These are phyloP conservation scores for Trichoderma aggressivum DNA, from an alignment of 2,329 filamentous ascomycete species.

Conservation along the genomic window DNA sequence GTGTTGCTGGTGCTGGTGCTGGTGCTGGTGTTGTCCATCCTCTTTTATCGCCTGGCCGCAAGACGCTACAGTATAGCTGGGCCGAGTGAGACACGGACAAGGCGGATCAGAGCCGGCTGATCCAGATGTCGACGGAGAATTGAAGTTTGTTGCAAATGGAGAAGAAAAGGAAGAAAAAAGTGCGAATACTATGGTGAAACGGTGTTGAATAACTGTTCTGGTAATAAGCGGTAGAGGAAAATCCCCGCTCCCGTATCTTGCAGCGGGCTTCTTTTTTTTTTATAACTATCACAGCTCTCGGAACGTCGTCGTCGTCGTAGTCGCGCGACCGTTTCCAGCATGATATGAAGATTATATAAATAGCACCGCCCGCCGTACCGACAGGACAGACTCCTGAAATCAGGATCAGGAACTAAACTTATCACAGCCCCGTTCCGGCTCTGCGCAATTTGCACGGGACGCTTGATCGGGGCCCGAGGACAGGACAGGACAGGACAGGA, in stretches of 20 bases:
- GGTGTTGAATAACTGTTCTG: neutral
- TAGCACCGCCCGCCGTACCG: conserved; percentile 1
- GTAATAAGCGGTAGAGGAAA: neutral
- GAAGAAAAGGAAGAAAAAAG: neutral
- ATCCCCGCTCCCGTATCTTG: neutral
- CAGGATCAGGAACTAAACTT: neutral
- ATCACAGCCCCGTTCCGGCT: conserved; percentile 6
- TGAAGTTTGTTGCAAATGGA: neutral
- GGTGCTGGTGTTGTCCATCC: conserved; percentile 17
- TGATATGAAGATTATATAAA: conserved; percentile 10
- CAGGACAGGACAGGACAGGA: neutral
- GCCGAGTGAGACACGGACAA: neutral
- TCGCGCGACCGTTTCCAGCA: conserved; percentile 9
- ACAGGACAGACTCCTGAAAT: conserved; percentile 8
- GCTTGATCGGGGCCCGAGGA: conserved; percentile 6
- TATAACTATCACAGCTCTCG: neutral
- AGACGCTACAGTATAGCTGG: neutral
- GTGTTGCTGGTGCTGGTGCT: conserved; percentile 14
- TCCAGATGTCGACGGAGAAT: neutral
- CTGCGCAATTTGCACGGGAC: conserved; percentile 8
- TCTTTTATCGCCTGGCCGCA: neutral
- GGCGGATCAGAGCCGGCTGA: neutral
- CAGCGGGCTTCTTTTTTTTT: neutral
- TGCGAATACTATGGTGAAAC: neutral
- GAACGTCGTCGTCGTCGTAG: neutral